phyloP scores from a whole-genome alignment of 2,329 filamentous ascomycete species.

The Fusarium piperis region DNA sequence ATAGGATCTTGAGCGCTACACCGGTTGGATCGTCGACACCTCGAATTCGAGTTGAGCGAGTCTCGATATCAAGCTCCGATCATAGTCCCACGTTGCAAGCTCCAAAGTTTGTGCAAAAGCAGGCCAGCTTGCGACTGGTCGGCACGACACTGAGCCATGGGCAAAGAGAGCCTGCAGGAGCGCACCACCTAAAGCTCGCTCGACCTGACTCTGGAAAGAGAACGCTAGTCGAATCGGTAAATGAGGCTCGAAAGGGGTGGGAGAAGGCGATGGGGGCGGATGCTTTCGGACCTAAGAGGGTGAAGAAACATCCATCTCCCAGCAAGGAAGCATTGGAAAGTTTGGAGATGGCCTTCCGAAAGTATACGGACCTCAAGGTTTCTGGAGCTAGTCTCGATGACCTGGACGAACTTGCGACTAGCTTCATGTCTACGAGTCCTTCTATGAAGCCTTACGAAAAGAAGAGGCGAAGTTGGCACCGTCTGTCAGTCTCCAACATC shows the following conservation, averaged over 20 bases:
- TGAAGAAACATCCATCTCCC: slow-evolving; percentile 58
- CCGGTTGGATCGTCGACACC: slow-evolving; percentile 54
- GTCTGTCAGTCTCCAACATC: slow-evolving; percentile 14
- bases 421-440: slow-evolving; percentile 15
- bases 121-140: not conserved
- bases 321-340: slow-evolving; percentile 53
- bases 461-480: slow-evolving; percentile 40
- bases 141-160: not conserved
- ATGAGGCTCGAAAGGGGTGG: slow-evolving; percentile 11
- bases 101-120: slow-evolving; percentile 6
- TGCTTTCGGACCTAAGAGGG: slow-evolving; percentile 17
- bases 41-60: slow-evolving; percentile 38
- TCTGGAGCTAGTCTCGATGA: slow-evolving; percentile 28
- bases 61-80: slow-evolving; percentile 23
- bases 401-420: slow-evolving; percentile 45
- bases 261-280: not conserved
- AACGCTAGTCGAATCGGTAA: slow-evolving; percentile 11
- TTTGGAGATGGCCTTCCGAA: slow-evolving; percentile 49
- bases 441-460: slow-evolving; percentile 40
- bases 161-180: not conserved
- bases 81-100: slow-evolving; percentile 18
- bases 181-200: not conserved
- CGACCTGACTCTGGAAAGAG: not conserved
- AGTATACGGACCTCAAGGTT: slow-evolving; percentile 41
- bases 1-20: slow-evolving; percentile 49